A percentile compares a stretch with the other conserved stretches of the same genome.
Conservation (phyloP, 169 alveolate species). For the Plasmodium cynomolgi region DNA sequence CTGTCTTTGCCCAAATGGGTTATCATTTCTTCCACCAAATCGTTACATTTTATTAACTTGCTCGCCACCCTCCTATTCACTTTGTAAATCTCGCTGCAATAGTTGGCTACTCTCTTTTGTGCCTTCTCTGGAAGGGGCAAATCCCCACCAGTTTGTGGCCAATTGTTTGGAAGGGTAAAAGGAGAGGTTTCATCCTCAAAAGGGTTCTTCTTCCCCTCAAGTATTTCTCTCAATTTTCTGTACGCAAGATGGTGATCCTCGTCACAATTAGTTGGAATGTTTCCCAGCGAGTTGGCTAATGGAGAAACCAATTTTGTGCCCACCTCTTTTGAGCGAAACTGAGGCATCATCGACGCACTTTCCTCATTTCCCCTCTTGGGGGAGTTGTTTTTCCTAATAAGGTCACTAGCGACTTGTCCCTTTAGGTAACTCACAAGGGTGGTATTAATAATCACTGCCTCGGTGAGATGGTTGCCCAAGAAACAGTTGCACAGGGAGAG, state of each 20-base stretch:
- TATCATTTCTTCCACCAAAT: neutral
- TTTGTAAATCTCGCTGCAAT: constrained; percentile 36
- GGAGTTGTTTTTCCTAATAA: constrained; percentile 26
- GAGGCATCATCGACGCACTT: neutral
- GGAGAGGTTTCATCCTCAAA: neutral
- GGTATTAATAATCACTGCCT: constrained; percentile 9
- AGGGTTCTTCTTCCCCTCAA: neutral
- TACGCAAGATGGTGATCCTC: neutral
- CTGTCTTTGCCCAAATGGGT: constrained; percentile 3
- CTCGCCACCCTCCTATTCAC: constrained; percentile 5
- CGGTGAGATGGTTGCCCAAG: constrained; percentile 12
- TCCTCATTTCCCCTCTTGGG: constrained; percentile 12
- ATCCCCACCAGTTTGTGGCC: neutral
- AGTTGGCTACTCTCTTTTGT: neutral
- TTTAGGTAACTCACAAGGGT: constrained; percentile 35
- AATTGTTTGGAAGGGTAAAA: neutral
- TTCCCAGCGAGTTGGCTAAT: neutral
- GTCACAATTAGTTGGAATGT: neutral
- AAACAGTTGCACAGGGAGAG: neutral
- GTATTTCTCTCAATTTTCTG: neutral
- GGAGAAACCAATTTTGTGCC: neutral
- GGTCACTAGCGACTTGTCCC: constrained; percentile 6
- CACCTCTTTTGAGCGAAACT: neutral
- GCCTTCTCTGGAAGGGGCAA: constrained; percentile 14
- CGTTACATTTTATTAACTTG: constrained; percentile 1